phyloP scores from a whole-genome alignment of 1,139 yeast genomes.

The Taphrina flavorubra region DNA sequence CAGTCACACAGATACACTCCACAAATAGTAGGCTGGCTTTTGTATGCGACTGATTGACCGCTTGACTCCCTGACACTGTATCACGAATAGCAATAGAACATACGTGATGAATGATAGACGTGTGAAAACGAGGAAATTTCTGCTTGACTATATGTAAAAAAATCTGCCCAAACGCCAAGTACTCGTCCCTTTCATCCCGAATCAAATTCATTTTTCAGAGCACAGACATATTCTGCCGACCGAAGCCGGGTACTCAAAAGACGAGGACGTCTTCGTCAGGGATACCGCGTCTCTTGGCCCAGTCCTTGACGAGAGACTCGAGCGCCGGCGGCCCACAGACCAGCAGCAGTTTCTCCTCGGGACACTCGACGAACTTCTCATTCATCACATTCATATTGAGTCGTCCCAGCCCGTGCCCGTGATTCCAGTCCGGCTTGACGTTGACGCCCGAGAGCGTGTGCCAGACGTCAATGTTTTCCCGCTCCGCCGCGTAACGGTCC shows the following conservation, averaged over 20 bases:
- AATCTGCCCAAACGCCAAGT: not conserved
- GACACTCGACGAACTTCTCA: slow-evolving; percentile 21
- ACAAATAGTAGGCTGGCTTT: no score
- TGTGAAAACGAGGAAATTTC: not conserved
- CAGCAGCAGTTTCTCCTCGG: slow-evolving; percentile 19
- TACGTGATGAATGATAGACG: not conserved
- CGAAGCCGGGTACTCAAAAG: not conserved
- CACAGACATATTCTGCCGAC: not conserved
- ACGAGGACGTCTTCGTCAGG: slow-evolving; percentile 34
- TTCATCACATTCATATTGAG: slow-evolving; percentile 42
- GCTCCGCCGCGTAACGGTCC: slow-evolving; percentile 67
- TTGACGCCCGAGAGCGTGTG: slow-evolving; percentile 44
- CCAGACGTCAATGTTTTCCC: slow-evolving; percentile 48
- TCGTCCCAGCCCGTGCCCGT: slow-evolving; percentile 43
- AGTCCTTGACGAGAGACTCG: slow-evolving; percentile 28
- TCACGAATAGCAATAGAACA: not conserved
- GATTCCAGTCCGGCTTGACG: slow-evolving; percentile 34
- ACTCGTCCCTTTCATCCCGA: not conserved
- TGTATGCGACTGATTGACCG: no score
- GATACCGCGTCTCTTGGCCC: slow-evolving; percentile 31
- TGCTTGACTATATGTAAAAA: not conserved
- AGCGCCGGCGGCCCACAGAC: slow-evolving; percentile 39
- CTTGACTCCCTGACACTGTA: no score
- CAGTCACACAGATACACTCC: no score
- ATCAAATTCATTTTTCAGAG: not conserved